phyloP scores from a whole-genome alignment of 2,329 filamentous ascomycete species.

The Colletotrichum sp. region DNA sequence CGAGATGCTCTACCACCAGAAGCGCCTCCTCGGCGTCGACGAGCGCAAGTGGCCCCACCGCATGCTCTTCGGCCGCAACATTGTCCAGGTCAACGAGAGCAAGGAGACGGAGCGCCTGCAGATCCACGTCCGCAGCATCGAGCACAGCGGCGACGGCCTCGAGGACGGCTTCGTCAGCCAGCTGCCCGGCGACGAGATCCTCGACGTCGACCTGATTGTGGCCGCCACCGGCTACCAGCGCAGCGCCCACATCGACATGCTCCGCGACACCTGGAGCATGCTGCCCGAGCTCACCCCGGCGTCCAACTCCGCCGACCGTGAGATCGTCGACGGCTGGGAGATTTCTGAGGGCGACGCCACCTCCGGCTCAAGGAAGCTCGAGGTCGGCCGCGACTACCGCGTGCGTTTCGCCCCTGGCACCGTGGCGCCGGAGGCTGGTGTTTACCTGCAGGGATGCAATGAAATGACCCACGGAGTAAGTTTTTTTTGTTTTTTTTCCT shows the following conservation, averaged over 20 bases:
- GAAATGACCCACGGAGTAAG: constrained; percentile 91
- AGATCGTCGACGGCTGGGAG: constrained; percentile 44
- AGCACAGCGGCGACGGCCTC: constrained; percentile 31
- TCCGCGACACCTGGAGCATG: constrained; percentile 69
- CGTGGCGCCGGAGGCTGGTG: constrained; percentile 75
- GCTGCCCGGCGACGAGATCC: constrained; percentile 53
- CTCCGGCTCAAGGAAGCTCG: constrained; percentile 53
- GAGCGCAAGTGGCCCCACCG: constrained; percentile 81
- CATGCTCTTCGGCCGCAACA: constrained; percentile 73
- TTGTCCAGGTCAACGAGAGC: constrained; percentile 66
- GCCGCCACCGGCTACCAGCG: constrained; percentile 87
- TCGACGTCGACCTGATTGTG: constrained; percentile 83
- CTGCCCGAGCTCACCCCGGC: constrained; percentile 54
- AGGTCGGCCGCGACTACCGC: constrained; percentile 78
- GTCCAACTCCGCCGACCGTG: not conserved
- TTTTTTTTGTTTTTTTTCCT: too few species aligned
- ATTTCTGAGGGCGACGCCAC: constrained; percentile 21
- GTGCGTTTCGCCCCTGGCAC: constrained; percentile 72
- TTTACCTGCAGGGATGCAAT: constrained; percentile 95
- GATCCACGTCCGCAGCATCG: constrained; percentile 60
- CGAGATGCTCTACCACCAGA: constrained; percentile 86
- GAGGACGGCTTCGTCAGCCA: constrained; percentile 44
- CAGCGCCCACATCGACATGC: constrained; percentile 78
- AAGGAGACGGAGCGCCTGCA: constrained; percentile 54
- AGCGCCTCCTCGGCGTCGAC: constrained; percentile 70